Base-by-base conservation (phyloP, 2,329 filamentous ascomycete species). In the Penicillium sp. region DNA sequence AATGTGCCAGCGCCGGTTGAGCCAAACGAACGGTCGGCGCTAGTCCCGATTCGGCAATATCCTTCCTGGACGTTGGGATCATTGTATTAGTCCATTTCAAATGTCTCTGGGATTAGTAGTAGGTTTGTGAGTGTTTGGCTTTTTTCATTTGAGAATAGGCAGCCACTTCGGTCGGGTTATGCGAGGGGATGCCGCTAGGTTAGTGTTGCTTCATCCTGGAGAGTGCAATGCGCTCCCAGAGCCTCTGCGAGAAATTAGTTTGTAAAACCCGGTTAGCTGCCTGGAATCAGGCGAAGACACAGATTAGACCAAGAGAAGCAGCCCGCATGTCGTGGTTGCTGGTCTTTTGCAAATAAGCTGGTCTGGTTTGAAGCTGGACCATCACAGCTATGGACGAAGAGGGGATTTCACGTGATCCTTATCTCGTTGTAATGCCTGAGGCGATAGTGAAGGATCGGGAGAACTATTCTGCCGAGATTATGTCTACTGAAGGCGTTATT, bases 21-120 rank as follows among this genome's bases (percentile, higher is more conserved):
- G 70, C 70, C 69, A 69, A 72, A 72, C 72, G 70, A 68, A 67
- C 62, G 65, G 59, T 56, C 43, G 51, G 56, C 71, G 67, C 72
- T 75, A 75, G 66, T 67, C 71, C 72, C 55, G 61, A 72, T 71
- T 42, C 9, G 71, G 72, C 59, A 63, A 54, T 46, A 5, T 29
- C 16, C 43, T 36, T 47, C 24, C 49, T 32, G 13, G 16, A 16
- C 44, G 14, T 52, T 52, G 38, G 14, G 8, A 40, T 36, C 6
- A n/a, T 36, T 40, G 38, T 21, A 8, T 40, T n/a, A 5, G 38
- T n/a, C 16, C 38, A 21, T 40, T 10, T 40, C 10, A 9, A 10
- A 3, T 9, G 16, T n/a, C 16, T 10, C 10, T n/a, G 18, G 34
- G 6, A 27, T 47, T 14, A 52, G 49, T 24, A 31, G 14, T 27